Base-by-base conservation (phyloP, 192 early-diverging fungal species). In the Coemansia sp. region DNA sequence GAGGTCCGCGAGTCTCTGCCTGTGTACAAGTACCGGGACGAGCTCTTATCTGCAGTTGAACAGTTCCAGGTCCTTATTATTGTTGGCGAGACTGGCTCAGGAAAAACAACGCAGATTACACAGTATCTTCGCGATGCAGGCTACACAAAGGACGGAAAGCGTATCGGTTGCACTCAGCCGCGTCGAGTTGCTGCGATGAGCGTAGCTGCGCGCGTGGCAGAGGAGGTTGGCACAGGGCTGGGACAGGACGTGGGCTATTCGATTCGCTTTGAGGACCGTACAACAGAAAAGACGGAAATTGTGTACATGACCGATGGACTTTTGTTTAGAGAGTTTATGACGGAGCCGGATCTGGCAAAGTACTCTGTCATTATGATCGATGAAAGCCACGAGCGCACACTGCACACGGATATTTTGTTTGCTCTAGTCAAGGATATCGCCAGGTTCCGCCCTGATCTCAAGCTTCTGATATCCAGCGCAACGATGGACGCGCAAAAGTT, bases 281-380 rank as follows among this genome's bases (percentile, higher is more conserved):
- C 98, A 6, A 88, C 89, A 2, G 96, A 98, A 32, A 95, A 94
- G 77, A 99, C 98, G 0, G 77, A 91, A 18, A 84, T 99, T 58
- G 98, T 98, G 73, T 98, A 98, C 67, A 98, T 99, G 98, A 99
- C 98, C 0, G 98, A 98, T 76, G 98, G 98, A 59, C 93, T 97
- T 92, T 83, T 99, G 21, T 87, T 99, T 19, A 87, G 98, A 54
- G 98, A 99, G 78, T 99, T 97, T 67, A 87, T 99, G 86, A 95
- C 94, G 6, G 96, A 97, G 71, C 96, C 97, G 0, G 94, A 97
- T 71, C 83, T 99, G 56, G 89, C 85, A 18, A 86, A 87, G 16
- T 99, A 99, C 76, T 92, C 87, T 42, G 93, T 92, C 62, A 78
- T 99, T 63, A 99, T 99, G 74, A 97, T 99, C 63, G 98, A 99